Evolutionary conservation across 2,329 filamentous ascomycete genomes (phyloP).

Genomic region (Aspergillus piperis): DNA sequence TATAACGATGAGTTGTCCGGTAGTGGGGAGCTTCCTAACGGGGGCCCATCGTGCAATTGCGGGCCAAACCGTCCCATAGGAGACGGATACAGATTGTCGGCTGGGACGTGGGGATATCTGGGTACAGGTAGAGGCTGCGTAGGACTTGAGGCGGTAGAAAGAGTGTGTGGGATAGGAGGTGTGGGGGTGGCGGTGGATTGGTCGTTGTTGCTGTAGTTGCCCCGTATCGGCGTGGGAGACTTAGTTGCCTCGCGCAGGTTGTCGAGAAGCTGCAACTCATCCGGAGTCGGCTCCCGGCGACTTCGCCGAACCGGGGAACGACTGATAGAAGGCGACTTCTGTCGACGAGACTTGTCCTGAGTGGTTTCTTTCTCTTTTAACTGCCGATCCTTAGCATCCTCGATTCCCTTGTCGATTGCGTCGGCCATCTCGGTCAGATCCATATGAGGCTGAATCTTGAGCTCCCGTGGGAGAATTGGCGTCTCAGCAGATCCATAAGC

Average conservation of each 20-base stretch:
- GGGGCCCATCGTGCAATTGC: conserved; percentile 11
- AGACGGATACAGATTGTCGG: conserved; percentile 33
- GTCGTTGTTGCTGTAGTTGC: conserved; percentile 9
- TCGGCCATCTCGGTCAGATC: conserved; percentile 35
- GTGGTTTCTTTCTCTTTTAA: conserved; percentile 16
- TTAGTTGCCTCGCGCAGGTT: conserved; percentile 30
- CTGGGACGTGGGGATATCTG: conserved; percentile 19
- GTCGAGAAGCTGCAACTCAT: conserved; percentile 34
- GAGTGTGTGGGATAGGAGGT: conserved; percentile 35
- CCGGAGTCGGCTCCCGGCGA: conserved; percentile 38
- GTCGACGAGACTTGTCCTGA: conserved; percentile 12
- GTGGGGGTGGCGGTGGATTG: conserved; percentile 36
- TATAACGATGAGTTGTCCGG: conserved; percentile 37
- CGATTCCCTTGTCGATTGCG: conserved; percentile 34
- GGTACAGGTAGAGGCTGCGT: conserved; percentile 25
- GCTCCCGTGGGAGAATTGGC: conserved; percentile 37
- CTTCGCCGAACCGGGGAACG: conserved; percentile 22
- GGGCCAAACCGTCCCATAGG: conserved; percentile 25
- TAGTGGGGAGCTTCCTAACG: conserved; percentile 22
- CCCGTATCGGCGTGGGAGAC: conserved; percentile 19
- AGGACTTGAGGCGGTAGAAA: conserved; percentile 37
- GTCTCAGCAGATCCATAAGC: conserved; percentile 43
- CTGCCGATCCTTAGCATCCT: conserved; percentile 27
- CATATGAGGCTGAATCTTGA: conserved; percentile 33
- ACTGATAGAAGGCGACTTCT: conserved; percentile 15